Conservation (phyloP, 2,329 filamentous ascomycete species). For the Cladophialophora exuberans region DNA sequence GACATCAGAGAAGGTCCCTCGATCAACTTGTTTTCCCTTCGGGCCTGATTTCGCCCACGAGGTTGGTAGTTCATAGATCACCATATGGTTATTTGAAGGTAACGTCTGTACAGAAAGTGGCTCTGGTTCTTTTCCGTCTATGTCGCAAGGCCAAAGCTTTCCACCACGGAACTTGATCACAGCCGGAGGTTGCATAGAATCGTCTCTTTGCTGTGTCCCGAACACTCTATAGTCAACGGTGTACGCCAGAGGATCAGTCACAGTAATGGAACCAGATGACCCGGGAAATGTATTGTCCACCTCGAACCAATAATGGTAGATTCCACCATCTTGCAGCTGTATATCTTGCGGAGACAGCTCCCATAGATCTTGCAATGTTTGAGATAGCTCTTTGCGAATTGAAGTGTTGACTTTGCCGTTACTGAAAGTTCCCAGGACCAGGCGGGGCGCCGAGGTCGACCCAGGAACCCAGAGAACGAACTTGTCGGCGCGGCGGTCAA, state of each 20-base stretch:
- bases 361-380: background rate
- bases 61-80: constrained; percentile 1
- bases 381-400: background rate
- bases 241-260: background rate
- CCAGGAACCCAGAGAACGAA: background rate
- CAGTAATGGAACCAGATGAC: background rate
- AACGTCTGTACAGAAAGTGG: background rate
- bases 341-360: background rate
- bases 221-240: background rate
- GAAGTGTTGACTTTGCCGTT: background rate
- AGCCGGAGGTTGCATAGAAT: background rate
- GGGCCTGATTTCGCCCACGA: constrained; percentile 5
- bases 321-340: background rate
- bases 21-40: background rate
- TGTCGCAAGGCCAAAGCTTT: constrained; percentile 1
- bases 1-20: constrained; percentile 1
- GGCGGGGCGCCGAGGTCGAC: background rate
- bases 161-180: constrained; percentile 3
- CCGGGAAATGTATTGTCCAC: background rate
- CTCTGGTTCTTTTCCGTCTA: background rate
- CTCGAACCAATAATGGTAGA: constrained; percentile 6
- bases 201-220: background rate
- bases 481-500: background rate
- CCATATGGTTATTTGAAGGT: background rate
- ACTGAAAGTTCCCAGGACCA: background rate